Percentiles rank a stretch among this genome's conserved stretches.
phyloP scores from a whole-genome alignment of 2,329 filamentous ascomycete genomes.

The Microsporum ferrugineum region DNA sequence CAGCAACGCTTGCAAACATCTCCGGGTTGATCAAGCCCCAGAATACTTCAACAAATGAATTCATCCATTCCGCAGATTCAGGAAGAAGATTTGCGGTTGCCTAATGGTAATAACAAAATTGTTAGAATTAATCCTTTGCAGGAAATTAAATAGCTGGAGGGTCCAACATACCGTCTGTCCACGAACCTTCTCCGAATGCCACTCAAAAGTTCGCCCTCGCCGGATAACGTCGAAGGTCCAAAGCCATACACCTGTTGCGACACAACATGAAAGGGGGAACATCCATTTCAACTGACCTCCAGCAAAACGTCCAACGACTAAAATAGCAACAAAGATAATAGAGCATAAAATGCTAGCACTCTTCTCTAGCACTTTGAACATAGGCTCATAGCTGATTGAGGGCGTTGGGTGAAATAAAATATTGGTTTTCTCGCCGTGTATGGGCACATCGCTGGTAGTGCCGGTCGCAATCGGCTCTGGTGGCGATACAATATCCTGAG shows the following conservation, averaged over 20 bases:
- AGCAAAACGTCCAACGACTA: constrained; percentile 67
- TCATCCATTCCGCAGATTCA: constrained; percentile 94
- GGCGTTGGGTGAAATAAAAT: constrained; percentile 92
- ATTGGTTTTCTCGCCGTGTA: constrained; percentile 93
- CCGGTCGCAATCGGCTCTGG: constrained; percentile 74
- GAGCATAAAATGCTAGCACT: constrained; percentile 59
- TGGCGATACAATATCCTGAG: constrained; percentile 81
- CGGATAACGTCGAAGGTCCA: constrained; percentile 83
- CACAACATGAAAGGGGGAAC: constrained; percentile 58
- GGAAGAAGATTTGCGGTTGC: constrained; percentile 82
- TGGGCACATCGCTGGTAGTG: constrained; percentile 84
- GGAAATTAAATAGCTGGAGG: not conserved
- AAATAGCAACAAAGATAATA: constrained; percentile 59
- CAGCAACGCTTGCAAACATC: constrained; percentile 85
- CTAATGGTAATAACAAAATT: constrained; percentile 20
- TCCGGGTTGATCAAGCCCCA: constrained; percentile 93
- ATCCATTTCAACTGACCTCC: constrained; percentile 67
- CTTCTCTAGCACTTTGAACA: constrained; percentile 65
- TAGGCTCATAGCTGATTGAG: constrained; percentile 77
- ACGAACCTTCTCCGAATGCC: constrained; percentile 74
- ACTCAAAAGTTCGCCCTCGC: constrained; percentile 72
- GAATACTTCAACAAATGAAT: constrained; percentile 68
- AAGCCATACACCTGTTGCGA: constrained; percentile 68
- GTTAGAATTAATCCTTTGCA: not conserved
- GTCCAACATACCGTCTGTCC: constrained; percentile 55